phyloP scores from a whole-genome alignment of 768 basidiomycete genomes.

The Amanita phalloides region DNA sequence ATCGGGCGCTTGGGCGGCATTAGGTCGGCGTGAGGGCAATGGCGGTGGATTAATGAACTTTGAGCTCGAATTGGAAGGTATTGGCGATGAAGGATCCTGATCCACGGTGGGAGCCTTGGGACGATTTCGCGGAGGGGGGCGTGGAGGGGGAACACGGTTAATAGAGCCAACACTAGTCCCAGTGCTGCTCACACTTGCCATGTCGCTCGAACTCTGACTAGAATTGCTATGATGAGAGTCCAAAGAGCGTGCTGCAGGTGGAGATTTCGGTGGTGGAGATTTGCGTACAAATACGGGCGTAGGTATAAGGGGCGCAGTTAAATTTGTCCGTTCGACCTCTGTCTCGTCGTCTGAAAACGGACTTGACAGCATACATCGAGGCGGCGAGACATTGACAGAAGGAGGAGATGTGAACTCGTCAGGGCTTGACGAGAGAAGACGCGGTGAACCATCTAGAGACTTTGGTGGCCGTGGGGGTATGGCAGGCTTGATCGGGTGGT shows the following conservation, averaged over 20 bases:
- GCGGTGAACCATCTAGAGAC: constrained; percentile 6
- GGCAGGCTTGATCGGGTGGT: constrained; percentile 12
- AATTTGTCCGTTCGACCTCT: constrained; percentile 6
- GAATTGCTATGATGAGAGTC: constrained; percentile 21
- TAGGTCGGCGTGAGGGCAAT: constrained; percentile 9
- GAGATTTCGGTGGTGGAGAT: background rate
- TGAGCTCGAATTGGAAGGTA: constrained; percentile 13
- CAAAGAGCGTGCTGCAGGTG: constrained; percentile 7
- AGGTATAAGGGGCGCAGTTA: constrained; percentile 11
- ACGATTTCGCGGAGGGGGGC: constrained; percentile 11
- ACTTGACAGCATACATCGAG: constrained; percentile 5
- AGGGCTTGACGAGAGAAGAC: constrained; percentile 2
- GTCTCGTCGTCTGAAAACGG: constrained; percentile 12
- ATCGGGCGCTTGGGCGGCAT: background rate
- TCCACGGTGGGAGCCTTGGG: constrained; percentile 8
- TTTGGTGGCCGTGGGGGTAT: constrained; percentile 15
- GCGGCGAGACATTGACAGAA: constrained; percentile 6
- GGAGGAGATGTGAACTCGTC: background rate
- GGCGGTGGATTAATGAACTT: constrained; percentile 12
- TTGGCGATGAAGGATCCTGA: background rate
- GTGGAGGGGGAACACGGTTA: constrained; percentile 20
- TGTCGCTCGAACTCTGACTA: constrained; percentile 29
- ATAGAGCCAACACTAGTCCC: background rate
- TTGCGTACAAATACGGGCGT: constrained; percentile 11
- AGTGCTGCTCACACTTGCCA: background rate